Conservation (phyloP, 2,329 filamentous ascomycete genomes). For the Emergomyces orientalis region DNA sequence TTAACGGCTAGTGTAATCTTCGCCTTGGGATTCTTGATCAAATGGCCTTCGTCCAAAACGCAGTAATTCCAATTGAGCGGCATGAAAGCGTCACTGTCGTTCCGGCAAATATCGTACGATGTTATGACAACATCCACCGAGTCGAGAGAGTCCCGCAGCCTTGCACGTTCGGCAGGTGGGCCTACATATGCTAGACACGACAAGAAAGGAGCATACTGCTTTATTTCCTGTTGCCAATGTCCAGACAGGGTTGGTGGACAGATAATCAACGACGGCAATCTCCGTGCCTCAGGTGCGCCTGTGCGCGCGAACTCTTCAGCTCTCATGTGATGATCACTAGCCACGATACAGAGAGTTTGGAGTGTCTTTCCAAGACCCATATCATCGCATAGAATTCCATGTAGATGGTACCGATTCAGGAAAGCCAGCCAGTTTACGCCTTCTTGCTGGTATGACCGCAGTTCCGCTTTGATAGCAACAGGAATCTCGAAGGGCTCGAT, state of each 20-base stretch:
- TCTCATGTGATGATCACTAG: conserved; percentile 89
- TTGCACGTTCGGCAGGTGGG: conserved; percentile 67
- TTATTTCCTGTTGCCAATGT: conserved; percentile 98
- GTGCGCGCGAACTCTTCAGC: conserved; percentile 85
- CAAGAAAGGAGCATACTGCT: conserved; percentile 89
- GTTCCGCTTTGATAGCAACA: conserved; percentile 90
- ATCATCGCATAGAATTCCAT: conserved; percentile 96
- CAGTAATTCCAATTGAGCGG: conserved; percentile 94
- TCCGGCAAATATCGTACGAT: conserved; percentile 95
- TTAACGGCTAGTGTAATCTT: conserved; percentile 95
- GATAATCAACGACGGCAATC: conserved; percentile 82
- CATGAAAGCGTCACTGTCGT: conserved; percentile 77
- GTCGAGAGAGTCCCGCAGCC: conserved; percentile 58
- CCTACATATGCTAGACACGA: conserved; percentile 85
- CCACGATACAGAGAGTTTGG: conserved; percentile 95
- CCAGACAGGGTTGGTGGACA: conserved; percentile 94
- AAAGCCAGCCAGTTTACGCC: conserved; percentile 98
- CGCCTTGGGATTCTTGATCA: conserved; percentile 97
- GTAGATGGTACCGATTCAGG: conserved; percentile 93
- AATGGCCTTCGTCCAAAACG: conserved; percentile 90
- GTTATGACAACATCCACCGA: conserved; percentile 90
- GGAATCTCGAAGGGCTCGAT: conserved; percentile 90
- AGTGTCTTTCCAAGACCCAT: conserved; percentile 98
- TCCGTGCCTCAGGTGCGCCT: conserved; percentile 64
- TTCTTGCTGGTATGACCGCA: conserved; percentile 95